A percentile compares a stretch with the other conserved stretches of the same genome.
Conservation (phyloP, 73 alveolate species). For the Paramecium sexaurelia region DNA sequence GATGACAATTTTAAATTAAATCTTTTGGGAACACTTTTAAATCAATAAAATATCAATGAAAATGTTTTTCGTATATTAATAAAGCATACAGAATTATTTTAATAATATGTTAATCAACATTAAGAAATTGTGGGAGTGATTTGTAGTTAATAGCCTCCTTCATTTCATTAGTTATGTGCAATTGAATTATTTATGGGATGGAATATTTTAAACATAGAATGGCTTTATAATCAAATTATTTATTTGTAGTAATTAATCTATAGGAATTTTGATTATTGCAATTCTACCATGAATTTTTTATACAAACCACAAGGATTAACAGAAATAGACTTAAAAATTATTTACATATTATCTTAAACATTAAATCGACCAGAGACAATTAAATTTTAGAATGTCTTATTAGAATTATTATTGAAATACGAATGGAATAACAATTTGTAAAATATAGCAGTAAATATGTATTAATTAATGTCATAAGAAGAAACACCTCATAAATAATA, state of each 20-base stretch:
- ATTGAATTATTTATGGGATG: background rate
- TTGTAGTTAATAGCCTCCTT: background rate
- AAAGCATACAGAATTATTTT: background rate
- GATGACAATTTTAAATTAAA: background rate
- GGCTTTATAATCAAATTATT: background rate
- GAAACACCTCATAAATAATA: background rate
- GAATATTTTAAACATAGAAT: background rate
- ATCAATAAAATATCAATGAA: background rate
- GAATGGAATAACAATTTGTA: constrained; percentile 16
- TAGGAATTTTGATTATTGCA: background rate
- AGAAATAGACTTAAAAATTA: background rate
- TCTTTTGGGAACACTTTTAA: background rate
- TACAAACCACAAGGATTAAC: background rate
- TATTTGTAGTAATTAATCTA: background rate
- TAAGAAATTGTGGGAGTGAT: background rate
- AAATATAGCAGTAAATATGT: background rate
- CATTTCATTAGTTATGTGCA: background rate
- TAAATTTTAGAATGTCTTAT: background rate
- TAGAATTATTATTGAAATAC: background rate
- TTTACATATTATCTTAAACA: background rate
- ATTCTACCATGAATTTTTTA: background rate
- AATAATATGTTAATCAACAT: background rate
- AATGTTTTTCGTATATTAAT: background rate
- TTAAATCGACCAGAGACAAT: background rate
- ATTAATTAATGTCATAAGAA: background rate